A percentile compares a stretch with the other conserved stretches of the same genome.
Evolutionary conservation across 2,329 filamentous ascomycete genomes (phyloP).

Genomic region (Colletotrichum destructivum): DNA sequence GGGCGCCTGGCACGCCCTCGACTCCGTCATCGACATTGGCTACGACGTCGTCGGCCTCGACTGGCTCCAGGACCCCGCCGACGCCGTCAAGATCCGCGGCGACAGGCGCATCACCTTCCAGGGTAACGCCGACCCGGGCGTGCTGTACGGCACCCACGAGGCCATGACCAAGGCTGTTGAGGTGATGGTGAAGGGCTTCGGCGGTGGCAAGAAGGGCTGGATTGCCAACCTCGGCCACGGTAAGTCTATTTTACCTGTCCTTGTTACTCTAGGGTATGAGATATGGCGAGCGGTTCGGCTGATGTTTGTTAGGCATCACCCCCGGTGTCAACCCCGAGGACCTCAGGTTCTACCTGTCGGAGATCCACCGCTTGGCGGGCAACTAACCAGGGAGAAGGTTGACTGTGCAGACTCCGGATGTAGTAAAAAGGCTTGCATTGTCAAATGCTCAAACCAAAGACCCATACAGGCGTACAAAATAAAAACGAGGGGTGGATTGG

Average conservation of each 20-base stretch:
- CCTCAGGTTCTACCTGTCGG: conserved; percentile 93
- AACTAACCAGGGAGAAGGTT: conserved; percentile 44
- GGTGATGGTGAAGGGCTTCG: conserved; percentile 90
- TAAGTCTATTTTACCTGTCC: conserved; percentile 62
- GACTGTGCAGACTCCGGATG: background rate
- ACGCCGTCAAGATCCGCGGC: conserved; percentile 85
- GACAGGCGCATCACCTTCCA: conserved; percentile 85
- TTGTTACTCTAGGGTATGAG: background rate
- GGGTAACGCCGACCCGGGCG: conserved; percentile 95
- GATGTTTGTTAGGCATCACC: conserved; percentile 78
- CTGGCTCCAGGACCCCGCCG: conserved; percentile 91
- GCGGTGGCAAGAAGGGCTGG: conserved; percentile 90
- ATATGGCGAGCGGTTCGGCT: background rate
- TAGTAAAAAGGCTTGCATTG: conserved; percentile 6
- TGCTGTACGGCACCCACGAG: conserved; percentile 87
- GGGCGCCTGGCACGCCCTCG: conserved; percentile 95
- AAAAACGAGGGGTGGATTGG: background rate
- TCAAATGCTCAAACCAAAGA: background rate
- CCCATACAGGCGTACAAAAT: conserved; percentile 13
- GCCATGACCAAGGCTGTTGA: conserved; percentile 87
- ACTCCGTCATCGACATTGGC: conserved; percentile 87
- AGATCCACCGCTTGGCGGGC: conserved; percentile 82
- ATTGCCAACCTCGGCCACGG: conserved; percentile 97
- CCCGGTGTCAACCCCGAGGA: conserved; percentile 95
- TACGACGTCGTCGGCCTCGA: conserved; percentile 96